Evolutionary conservation across 1,139 yeast genomes (phyloP).

Genomic region (Yamadazyma siamensis): DNA sequence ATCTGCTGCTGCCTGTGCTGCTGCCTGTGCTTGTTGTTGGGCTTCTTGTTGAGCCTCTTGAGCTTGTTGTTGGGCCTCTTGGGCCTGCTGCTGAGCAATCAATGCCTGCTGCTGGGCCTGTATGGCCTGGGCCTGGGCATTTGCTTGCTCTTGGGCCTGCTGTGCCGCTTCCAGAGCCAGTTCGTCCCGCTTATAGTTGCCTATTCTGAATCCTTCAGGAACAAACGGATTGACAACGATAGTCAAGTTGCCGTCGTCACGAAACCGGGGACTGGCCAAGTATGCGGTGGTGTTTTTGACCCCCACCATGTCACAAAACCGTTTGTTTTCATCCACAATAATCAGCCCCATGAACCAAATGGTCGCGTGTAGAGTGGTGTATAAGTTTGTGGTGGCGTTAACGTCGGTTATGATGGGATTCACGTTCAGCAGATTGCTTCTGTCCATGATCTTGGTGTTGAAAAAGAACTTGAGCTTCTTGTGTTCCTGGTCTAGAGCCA

Average conservation of each 20-base stretch:
- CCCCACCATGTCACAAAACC: slow-evolving; percentile 46
- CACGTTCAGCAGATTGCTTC: slow-evolving; percentile 59
- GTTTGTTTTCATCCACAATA: slow-evolving; percentile 33
- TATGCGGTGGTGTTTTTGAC: slow-evolving; percentile 33
- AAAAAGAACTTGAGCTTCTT: slow-evolving; percentile 36
- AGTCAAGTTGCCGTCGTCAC: slow-evolving; percentile 5
- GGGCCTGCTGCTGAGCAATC: too few relatives aligned
- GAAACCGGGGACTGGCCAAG: slow-evolving; percentile 12
- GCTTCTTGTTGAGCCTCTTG: neutral
- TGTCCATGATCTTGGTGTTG: slow-evolving; percentile 49
- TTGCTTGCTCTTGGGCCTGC: neutral
- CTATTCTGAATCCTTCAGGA: slow-evolving; percentile 1
- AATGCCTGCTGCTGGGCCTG: too few relatives aligned
- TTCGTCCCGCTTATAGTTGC: slow-evolving; percentile 1
- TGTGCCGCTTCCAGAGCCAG: slow-evolving; percentile 1
- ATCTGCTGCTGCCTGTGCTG: neutral
- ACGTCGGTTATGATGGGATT: slow-evolving; percentile 36
- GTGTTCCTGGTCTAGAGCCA: slow-evolving; percentile 33
- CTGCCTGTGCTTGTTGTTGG: neutral
- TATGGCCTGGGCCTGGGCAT: neutral
- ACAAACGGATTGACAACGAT: slow-evolving; percentile 11
- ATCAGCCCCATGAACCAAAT: slow-evolving; percentile 43
- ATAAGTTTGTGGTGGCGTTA: slow-evolving; percentile 41
- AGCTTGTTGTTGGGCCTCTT: too few relatives aligned
- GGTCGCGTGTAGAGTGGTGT: slow-evolving; percentile 47